Conservation (phyloP, 2,329 filamentous ascomycete genomes). For the Orbilia quercus region DNA sequence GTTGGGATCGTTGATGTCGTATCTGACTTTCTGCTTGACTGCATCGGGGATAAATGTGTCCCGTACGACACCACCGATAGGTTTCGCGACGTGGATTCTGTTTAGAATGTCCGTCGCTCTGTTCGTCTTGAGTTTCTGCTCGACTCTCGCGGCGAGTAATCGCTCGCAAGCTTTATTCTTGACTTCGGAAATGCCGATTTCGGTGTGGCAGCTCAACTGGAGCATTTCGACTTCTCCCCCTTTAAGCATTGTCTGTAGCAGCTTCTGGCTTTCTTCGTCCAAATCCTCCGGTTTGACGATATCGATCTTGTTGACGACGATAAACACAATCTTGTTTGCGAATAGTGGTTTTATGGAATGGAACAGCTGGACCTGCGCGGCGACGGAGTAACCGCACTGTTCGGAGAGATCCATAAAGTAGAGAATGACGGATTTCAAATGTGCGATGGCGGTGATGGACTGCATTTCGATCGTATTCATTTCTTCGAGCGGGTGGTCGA, state of each 20-base stretch:
- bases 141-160: slow-evolving; percentile 89
- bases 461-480: slow-evolving; percentile 99
- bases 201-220: slow-evolving; percentile 92
- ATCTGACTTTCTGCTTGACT: slow-evolving; percentile 83
- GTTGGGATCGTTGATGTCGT: slow-evolving; percentile 89
- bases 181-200: slow-evolving; percentile 91
- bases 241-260: slow-evolving; percentile 83
- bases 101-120: slow-evolving; percentile 90
- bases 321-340: slow-evolving; percentile 94
- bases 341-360: slow-evolving; percentile 97
- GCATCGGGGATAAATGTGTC: slow-evolving; percentile 91
- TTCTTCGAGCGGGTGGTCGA: slow-evolving; percentile 96
- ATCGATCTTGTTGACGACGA: slow-evolving; percentile 99
- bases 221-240: slow-evolving; percentile 91
- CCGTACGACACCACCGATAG: slow-evolving; percentile 80
- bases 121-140: slow-evolving; percentile 89
- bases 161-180: slow-evolving; percentile 96
- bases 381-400: slow-evolving; percentile 93
- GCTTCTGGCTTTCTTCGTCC: slow-evolving; percentile 78
- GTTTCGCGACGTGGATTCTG: slow-evolving; percentile 96
- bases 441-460: slow-evolving; percentile 95
- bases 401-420: slow-evolving; percentile 99
- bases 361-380: slow-evolving; percentile 93
- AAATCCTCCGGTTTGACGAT: slow-evolving; percentile 87
- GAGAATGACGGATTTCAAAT: slow-evolving; percentile 91